Evolutionary conservation across 768 basidiomycete genomes (phyloP).

Genomic region (Mycena capillaripes): DNA sequence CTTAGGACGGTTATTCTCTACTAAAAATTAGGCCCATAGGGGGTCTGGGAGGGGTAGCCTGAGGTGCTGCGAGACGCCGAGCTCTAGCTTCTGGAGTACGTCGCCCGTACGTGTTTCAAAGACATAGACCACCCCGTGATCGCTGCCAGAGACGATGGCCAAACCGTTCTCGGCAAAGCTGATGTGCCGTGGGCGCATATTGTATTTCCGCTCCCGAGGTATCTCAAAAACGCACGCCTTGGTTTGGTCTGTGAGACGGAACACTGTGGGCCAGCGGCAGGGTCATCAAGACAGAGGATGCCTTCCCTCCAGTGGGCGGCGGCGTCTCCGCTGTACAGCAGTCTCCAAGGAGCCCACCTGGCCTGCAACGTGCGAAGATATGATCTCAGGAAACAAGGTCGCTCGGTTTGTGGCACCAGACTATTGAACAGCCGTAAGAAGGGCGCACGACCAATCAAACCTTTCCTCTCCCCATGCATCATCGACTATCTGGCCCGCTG

Average conservation of each 20-base stretch:
- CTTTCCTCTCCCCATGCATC: conserved; percentile 7
- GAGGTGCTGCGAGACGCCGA: neutral
- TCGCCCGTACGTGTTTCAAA: neutral
- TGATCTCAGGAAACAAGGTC: neutral
- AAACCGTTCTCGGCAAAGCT: neutral
- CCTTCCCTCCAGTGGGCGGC: conserved; percentile 1
- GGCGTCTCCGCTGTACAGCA: neutral
- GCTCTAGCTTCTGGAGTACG: neutral
- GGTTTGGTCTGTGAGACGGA: conserved; percentile 7
- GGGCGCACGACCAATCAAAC: conserved; percentile 15
- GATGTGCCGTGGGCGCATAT: neutral
- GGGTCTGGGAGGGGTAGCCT: no score
- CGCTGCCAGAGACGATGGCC: neutral
- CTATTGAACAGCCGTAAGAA: conserved; percentile 4
- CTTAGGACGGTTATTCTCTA: no score
- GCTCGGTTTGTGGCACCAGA: neutral
- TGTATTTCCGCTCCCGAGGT: neutral
- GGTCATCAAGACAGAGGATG: conserved; percentile 13
- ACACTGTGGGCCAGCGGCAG: conserved; percentile 8
- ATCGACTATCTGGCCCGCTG: conserved; percentile 11
- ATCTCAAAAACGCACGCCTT: neutral
- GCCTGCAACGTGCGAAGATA: neutral
- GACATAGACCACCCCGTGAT: conserved; percentile 29
- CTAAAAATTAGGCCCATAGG: no score
- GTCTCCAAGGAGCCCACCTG: neutral